phyloP scores from a whole-genome alignment of 805 yeast species.

The Saturnispora dispora region DNA sequence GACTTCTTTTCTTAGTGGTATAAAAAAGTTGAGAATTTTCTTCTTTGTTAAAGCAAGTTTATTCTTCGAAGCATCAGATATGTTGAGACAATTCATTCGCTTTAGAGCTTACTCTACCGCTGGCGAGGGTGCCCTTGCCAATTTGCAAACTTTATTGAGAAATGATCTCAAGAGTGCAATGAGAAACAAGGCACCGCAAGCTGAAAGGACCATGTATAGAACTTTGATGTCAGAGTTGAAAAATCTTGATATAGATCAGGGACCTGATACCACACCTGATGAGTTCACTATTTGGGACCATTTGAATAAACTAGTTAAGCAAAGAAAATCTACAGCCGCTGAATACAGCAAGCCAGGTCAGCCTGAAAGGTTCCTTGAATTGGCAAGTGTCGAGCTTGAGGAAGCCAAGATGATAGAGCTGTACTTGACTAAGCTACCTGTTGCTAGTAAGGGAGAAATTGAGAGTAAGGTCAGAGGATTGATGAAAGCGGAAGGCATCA shows the following conservation, averaged over 20 bases:
- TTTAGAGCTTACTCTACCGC: constrained; percentile 23
- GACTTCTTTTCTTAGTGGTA: not conserved
- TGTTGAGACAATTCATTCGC: constrained; percentile 1
- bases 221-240: constrained; percentile 32
- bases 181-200: constrained; percentile 26
- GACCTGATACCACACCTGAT: constrained; percentile 21
- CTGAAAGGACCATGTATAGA: constrained; percentile 34
- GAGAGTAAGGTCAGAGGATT: constrained; percentile 23
- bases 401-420: constrained; percentile 30
- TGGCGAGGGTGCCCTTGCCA: constrained; percentile 16
- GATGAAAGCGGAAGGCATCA: constrained; percentile 19
- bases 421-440: constrained; percentile 29
- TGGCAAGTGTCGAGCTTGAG: constrained; percentile 30
- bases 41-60: not conserved
- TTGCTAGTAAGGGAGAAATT: constrained; percentile 29
- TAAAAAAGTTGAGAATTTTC: not conserved
- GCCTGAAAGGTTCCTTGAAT: constrained; percentile 33
- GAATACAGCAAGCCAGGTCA: constrained; percentile 32
- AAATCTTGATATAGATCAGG: constrained; percentile 28
- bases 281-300: constrained; percentile 28
- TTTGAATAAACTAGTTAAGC: constrained; percentile 31
- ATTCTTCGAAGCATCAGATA: not conserved
- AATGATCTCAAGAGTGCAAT: constrained; percentile 28
- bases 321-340: constrained; percentile 31
- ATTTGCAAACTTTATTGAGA: constrained; percentile 22